Evolutionary conservation across 2,329 filamentous ascomycete genomes (phyloP), one percentile per base, ranked within the genome.

Genomic region (Fusarium dimerum): DNA sequence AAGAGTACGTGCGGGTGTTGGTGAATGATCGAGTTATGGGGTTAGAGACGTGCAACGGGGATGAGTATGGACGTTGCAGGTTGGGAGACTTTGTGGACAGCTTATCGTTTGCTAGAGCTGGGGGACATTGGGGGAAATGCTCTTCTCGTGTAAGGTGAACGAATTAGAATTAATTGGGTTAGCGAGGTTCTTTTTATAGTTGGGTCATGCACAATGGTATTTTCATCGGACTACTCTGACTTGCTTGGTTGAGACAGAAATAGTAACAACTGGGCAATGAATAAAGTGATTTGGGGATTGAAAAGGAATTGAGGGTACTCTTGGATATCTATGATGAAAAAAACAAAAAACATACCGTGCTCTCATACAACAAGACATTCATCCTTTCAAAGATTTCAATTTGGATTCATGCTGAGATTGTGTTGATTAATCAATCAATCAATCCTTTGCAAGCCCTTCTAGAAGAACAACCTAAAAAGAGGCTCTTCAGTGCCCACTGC

Each of bases 1-100:
- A 90, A 65, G 88, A 94, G 69, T 76, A 88, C 47, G 89, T 97
- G 11, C 81, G 92, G 38, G 78, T 95, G 5, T 73, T 97, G 53
- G 76, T 97, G 36, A 96, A 97, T 71, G 91, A 95, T 66, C 81
- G 90, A 20, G 90, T 96, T 2, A 77, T 92, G 52, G 84, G 85
- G 11, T 71, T 96, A 50, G 75, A 82, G 59, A 85, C 80, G 45
- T 97, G 92, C 70, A 79, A 78, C 11, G 86, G 79, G 4, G 91
- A 96, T 71, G 64, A 71, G 45, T 70, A 86, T 47, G 92, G 92
- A 2, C 78, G 88, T 30, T 97, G 92, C 69, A 80, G 68, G 56
- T 68, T 95, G 54, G 74, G 76, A 56, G 80, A 78, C 11, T 96
- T 93, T 71, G 80, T 97, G 13, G 75, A 88, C 30, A 89, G 88